phyloP scores from a whole-genome alignment of 2,329 filamentous ascomycete species.

The Diaporthe sp. region DNA sequence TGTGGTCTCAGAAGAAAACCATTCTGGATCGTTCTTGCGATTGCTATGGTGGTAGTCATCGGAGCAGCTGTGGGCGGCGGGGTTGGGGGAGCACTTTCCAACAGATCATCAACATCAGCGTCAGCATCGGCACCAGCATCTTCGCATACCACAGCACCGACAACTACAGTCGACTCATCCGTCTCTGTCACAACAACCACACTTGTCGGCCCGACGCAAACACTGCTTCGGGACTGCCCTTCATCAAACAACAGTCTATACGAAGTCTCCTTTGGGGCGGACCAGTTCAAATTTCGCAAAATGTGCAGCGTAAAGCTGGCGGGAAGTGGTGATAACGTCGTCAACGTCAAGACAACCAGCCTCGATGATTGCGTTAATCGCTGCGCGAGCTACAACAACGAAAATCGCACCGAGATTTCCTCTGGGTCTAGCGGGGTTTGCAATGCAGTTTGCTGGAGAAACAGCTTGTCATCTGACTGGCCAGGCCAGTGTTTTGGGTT shows the following conservation, averaged over 20 bases:
- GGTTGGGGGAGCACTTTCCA: constrained; percentile 1
- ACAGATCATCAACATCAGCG: background rate
- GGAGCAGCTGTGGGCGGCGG: background rate
- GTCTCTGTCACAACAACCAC: background rate
- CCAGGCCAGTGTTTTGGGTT: constrained; percentile 1
- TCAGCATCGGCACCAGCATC: background rate
- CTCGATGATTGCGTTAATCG: background rate
- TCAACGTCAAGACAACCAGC: background rate
- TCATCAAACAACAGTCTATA: background rate
- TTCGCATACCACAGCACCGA: background rate
- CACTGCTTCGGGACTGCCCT: constrained; percentile 6
- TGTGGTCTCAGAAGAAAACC: constrained; percentile 1
- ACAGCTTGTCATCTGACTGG: background rate
- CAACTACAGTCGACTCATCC: background rate
- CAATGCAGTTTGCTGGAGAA: background rate
- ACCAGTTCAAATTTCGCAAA: background rate
- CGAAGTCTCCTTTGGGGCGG: background rate
- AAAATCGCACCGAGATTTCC: background rate
- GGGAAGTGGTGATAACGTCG: background rate
- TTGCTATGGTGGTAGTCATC: background rate
- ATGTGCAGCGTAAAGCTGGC: background rate
- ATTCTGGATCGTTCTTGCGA: background rate
- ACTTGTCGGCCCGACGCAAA: background rate
- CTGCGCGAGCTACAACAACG: background rate
- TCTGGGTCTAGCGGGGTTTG: background rate